These are phyloP conservation scores for Delonix regia DNA, from an alignment of 306 rosid genomes.

Conservation along the genomic window DNA sequence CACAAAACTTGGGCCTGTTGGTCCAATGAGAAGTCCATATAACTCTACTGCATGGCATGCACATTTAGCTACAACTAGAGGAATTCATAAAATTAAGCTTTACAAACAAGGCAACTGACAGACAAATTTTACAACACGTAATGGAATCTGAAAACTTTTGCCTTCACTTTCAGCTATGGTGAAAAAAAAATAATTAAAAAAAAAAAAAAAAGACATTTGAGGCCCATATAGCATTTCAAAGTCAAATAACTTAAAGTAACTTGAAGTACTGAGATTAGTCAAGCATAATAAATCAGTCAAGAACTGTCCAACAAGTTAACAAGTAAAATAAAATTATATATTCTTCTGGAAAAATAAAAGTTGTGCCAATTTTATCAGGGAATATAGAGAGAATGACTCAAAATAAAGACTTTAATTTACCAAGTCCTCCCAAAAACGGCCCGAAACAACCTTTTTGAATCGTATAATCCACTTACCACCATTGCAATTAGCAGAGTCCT, in stretches of 20 bases:
- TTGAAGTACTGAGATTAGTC: background rate
- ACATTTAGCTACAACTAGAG: slow-evolving; percentile 15
- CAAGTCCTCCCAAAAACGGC: slow-evolving; percentile 98
- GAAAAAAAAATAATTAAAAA: background rate
- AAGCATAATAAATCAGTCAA: background rate
- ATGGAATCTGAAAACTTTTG: background rate
- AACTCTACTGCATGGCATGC: background rate
- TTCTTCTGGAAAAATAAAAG: background rate
- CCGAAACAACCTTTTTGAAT: slow-evolving; percentile 88
- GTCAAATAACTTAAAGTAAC: background rate
- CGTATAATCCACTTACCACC: slow-evolving; percentile 99
- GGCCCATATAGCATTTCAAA: slow-evolving; percentile 2
- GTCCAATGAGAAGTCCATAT: slow-evolving; percentile 2
- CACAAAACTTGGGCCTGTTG: slow-evolving; percentile 13
- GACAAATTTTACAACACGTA: background rate
- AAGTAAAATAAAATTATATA: background rate
- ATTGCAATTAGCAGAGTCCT: slow-evolving; percentile 97
- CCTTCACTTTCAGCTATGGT: slow-evolving; percentile 15
- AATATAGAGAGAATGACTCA: background rate
- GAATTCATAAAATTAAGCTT: background rate
- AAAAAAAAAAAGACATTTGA: slow-evolving; percentile 7
- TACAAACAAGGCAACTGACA: background rate
- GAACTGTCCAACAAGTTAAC: background rate
- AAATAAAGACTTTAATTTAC: slow-evolving; percentile 51
- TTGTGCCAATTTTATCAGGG: background rate